Percentiles rank a stretch among this genome's conserved stretches.
Evolutionary conservation across 1,284 basidiomycete genomes (phyloP).

Genomic region (Exsudoporus floridanus): DNA sequence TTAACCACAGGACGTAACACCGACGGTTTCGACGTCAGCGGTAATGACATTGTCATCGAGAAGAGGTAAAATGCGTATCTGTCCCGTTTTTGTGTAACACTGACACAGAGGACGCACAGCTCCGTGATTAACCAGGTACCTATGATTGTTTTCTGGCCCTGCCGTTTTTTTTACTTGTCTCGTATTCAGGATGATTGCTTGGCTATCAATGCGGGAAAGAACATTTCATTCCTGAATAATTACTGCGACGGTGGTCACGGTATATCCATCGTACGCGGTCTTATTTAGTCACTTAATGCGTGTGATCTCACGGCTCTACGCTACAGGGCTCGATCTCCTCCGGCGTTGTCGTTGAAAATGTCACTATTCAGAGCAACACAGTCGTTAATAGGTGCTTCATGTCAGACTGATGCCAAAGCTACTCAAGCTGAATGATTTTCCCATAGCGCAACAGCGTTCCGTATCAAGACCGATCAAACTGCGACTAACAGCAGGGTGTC

Average conservation of each 20-base stretch:
- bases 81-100: background rate
- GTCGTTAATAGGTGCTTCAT: constrained; percentile 41
- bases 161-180: constrained; percentile 1
- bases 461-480: constrained; percentile 46
- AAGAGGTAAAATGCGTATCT: constrained; percentile 27
- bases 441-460: constrained; percentile 42
- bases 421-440: constrained; percentile 3
- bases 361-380: constrained; percentile 50
- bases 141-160: background rate
- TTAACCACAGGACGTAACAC: constrained; percentile 46
- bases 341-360: constrained; percentile 44
- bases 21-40: constrained; percentile 53
- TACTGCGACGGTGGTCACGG: constrained; percentile 59
- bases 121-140: constrained; percentile 35
- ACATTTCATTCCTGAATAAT: constrained; percentile 54
- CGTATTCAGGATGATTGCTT: constrained; percentile 57
- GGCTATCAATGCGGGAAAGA: constrained; percentile 57
- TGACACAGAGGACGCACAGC: constrained; percentile 15
- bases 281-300: background rate
- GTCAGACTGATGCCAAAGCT: background rate
- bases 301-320: background rate
- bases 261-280: constrained; percentile 48
- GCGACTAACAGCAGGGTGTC: constrained; percentile 43
- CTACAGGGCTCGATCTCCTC: constrained; percentile 52
- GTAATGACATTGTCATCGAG: constrained; percentile 45